phyloP scores from a whole-genome alignment of 257 asterid species.

The Orobanche coerulescens region DNA sequence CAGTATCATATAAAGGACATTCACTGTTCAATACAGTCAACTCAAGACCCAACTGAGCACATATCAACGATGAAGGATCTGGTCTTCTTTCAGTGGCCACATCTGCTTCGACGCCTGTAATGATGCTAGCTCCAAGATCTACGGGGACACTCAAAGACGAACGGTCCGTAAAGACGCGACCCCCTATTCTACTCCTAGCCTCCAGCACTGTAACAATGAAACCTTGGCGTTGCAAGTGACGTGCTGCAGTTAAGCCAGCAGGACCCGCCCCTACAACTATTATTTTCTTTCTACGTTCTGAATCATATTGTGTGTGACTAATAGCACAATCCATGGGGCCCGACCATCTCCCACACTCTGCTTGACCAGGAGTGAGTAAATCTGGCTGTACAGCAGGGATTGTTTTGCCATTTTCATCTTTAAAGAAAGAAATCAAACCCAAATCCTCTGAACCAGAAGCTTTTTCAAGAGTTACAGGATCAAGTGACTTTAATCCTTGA shows the following conservation, averaged over 20 bases:
- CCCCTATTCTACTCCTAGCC: conserved; percentile 95
- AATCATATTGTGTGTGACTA: conserved; percentile 27
- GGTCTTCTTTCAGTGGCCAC: conserved; percentile 97
- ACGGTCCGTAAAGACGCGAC: conserved; percentile 89
- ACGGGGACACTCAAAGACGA: conserved; percentile 93
- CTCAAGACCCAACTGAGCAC: conserved; percentile 96
- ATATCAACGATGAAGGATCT: conserved; percentile 90
- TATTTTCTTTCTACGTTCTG: conserved; percentile 42
- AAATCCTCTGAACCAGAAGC: conserved; percentile 25
- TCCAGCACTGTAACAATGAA: conserved; percentile 73
- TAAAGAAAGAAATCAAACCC: conserved; percentile 26
- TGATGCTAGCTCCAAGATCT: conserved; percentile 99
- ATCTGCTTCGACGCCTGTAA: conserved; percentile 98
- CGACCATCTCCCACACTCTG: conserved; percentile 24
- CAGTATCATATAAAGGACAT: conserved; percentile 89
- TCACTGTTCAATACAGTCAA: conserved; percentile 91
- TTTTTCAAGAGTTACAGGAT: conserved; percentile 25
- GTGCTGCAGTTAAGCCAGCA: conserved; percentile 97
- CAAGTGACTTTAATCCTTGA: conserved; percentile 35
- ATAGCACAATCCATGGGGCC: conserved; percentile 20
- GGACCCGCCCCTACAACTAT: conserved; percentile 97
- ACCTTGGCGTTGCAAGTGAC: conserved; percentile 96
- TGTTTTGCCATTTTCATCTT: conserved; percentile 29
- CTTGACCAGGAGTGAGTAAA: conserved; percentile 27
- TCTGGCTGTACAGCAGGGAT: conserved; percentile 31